These are phyloP conservation scores for Postia placenta DNA, from an alignment of 768 basidiomycete species.

Conservation along the genomic window DNA sequence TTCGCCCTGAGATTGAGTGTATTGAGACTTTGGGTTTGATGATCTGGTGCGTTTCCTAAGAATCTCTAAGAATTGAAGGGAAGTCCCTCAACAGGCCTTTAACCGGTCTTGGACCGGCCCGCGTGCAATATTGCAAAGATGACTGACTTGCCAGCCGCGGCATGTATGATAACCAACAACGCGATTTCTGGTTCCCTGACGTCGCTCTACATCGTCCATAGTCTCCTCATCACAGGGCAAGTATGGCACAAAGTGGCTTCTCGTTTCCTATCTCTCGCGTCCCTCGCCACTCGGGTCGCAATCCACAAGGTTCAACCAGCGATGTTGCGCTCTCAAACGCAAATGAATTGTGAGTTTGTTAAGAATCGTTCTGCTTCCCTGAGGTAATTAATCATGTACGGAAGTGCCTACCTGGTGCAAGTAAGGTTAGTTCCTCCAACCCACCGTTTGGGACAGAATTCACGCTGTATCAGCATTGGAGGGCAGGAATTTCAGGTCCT, in stretches of 20 bases:
- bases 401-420: slow-evolving; percentile 36
- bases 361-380: not conserved
- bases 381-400: not conserved
- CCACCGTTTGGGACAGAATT: slow-evolving; percentile 4
- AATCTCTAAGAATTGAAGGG: too few relatives aligned
- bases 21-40: too few relatives aligned
- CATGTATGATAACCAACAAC: too few relatives aligned
- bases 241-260: slow-evolving; percentile 1
- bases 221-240: not conserved
- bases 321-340: slow-evolving; percentile 11
- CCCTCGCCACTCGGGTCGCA: slow-evolving; percentile 4
- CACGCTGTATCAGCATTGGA: slow-evolving; percentile 29
- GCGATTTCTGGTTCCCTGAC: too few relatives aligned
- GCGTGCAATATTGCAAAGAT: too few relatives aligned
- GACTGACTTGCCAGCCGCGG: too few relatives aligned
- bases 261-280: slow-evolving; percentile 12
- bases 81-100: too few relatives aligned
- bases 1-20: too few relatives aligned
- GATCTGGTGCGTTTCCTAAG: too few relatives aligned
- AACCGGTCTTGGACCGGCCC: too few relatives aligned
- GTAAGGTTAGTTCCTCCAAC: slow-evolving; percentile 24
- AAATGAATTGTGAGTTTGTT: slow-evolving; percentile 22
- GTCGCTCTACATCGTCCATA: too few relatives aligned
- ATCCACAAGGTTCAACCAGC: not conserved
- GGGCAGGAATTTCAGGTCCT: slow-evolving; percentile 38